A percentile compares a stretch with the other conserved stretches of the same genome.
These are phyloP conservation scores for Lasiodiplodia theobromae DNA, from an alignment of 2,329 filamentous ascomycete species.

Conservation along the genomic window DNA sequence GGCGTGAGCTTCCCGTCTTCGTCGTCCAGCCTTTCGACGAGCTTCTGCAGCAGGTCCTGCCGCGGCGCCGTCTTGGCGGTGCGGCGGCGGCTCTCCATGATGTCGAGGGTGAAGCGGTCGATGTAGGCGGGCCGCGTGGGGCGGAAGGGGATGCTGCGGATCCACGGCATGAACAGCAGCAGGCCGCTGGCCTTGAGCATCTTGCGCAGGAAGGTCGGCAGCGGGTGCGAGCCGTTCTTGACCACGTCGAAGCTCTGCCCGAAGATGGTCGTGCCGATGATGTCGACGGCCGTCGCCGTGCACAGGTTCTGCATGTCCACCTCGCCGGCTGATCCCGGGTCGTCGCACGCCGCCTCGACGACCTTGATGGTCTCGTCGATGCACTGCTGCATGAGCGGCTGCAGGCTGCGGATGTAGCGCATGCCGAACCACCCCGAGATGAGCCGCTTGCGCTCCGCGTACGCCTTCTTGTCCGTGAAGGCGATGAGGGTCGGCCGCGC, in stretches of 20 bases:
- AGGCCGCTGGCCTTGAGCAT: constrained; percentile 1
- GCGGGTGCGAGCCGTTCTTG: background rate
- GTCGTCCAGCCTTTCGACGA: constrained; percentile 5
- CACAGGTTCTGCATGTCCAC: constrained; percentile 2
- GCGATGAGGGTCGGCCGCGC: constrained; percentile 11
- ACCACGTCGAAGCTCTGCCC: constrained; percentile 17
- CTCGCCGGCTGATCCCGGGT: background rate
- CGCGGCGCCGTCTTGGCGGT: background rate
- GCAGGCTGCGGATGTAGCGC: constrained; percentile 10
- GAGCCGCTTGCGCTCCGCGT: constrained; percentile 5
- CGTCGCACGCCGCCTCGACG: background rate
- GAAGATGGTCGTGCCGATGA: constrained; percentile 25
- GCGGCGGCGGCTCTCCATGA: background rate
- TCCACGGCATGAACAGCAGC: constrained; percentile 4
- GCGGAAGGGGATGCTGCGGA: constrained; percentile 3
- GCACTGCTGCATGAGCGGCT: constrained; percentile 11
- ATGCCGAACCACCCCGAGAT: constrained; percentile 9
- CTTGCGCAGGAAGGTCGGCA: background rate
- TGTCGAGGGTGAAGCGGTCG: constrained; percentile 10
- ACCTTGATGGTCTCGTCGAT: background rate
- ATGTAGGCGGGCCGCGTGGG: constrained; percentile 1
- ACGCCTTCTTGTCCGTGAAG: constrained; percentile 19
- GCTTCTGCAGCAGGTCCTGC: constrained; percentile 17
- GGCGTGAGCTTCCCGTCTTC: background rate
- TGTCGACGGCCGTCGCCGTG: background rate